A percentile compares a stretch with the other conserved stretches of the same genome.
Evolutionary conservation across 768 basidiomycete species (phyloP).

Genomic region (Candolleomyces eurysporus): DNA sequence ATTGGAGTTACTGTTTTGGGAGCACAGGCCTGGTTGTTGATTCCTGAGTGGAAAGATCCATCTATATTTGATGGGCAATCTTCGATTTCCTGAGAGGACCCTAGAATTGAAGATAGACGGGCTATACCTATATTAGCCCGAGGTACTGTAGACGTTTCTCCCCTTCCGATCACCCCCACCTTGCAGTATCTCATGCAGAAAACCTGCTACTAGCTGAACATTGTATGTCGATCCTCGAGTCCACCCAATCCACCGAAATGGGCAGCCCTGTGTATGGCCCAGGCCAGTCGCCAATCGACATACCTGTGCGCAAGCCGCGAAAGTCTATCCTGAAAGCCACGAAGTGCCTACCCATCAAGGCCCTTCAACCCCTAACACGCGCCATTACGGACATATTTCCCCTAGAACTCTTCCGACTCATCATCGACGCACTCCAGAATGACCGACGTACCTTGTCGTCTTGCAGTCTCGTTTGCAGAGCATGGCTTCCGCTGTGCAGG

Average conservation of each 20-base stretch:
- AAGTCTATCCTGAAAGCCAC: conserved; percentile 6
- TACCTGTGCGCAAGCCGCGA: background rate
- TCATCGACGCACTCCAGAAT: conserved; percentile 3
- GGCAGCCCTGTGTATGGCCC: background rate
- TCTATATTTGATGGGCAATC: background rate
- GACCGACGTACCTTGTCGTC: conserved; percentile 11
- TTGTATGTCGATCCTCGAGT: background rate
- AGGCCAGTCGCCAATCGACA: background rate
- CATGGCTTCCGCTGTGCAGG: conserved; percentile 18
- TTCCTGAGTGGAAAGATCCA: conserved; percentile 1
- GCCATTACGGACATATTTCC: conserved; percentile 8
- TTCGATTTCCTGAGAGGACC: background rate
- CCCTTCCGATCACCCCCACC: background rate
- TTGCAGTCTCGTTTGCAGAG: conserved; percentile 23
- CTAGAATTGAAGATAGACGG: background rate
- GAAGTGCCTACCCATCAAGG: background rate
- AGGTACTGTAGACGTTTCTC: background rate
- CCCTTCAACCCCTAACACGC: background rate
- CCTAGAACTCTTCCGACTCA: conserved; percentile 4
- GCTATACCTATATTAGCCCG: background rate
- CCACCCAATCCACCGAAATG: background rate
- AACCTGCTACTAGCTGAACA: background rate
- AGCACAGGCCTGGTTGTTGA: background rate
- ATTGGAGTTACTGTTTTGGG: background rate
- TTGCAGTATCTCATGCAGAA: no score